Evolutionary conservation across 2,329 filamentous ascomycete species (phyloP).

Genomic region (Blastomyces gilchristii): DNA sequence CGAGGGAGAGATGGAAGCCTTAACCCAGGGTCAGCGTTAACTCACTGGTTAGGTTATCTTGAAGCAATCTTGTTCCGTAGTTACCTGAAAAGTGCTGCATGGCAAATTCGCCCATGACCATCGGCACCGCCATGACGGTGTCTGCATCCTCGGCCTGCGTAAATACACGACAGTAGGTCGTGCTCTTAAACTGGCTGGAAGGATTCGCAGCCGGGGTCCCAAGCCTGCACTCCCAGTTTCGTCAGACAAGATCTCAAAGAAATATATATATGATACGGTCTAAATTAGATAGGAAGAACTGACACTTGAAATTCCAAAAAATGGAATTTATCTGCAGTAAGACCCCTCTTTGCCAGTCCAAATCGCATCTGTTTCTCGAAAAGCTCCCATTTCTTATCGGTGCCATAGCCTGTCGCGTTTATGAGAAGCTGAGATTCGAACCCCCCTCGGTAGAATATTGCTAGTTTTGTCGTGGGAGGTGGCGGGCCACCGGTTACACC

Average conservation of each 20-base stretch:
- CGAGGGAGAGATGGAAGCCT: slow-evolving; percentile 37
- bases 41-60: neutral
- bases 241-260: neutral
- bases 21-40: neutral
- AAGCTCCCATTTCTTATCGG: slow-evolving; percentile 41
- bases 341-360: slow-evolving; percentile 32
- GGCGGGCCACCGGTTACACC: slow-evolving; percentile 37
- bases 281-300: neutral
- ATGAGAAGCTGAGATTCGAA: slow-evolving; percentile 39
- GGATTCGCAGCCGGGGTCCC: slow-evolving; percentile 34
- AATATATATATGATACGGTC: neutral
- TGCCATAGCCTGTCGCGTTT: slow-evolving; percentile 42
- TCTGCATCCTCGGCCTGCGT: slow-evolving; percentile 28
- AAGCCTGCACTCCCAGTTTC: slow-evolving; percentile 18
- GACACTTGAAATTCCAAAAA: slow-evolving; percentile 45
- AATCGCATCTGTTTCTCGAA: slow-evolving; percentile 40
- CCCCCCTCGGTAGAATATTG: slow-evolving; percentile 42
- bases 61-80: neutral
- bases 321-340: slow-evolving; percentile 35
- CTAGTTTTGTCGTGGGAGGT: slow-evolving; percentile 44
- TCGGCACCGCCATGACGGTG: slow-evolving; percentile 23
- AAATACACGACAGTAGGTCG: slow-evolving; percentile 39
- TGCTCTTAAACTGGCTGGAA: slow-evolving; percentile 32
- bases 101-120: slow-evolving; percentile 27
- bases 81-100: slow-evolving; percentile 37